These are phyloP conservation scores for Colletotrichum agaves DNA, from an alignment of 2,329 filamentous ascomycete genomes.

Conservation along the genomic window DNA sequence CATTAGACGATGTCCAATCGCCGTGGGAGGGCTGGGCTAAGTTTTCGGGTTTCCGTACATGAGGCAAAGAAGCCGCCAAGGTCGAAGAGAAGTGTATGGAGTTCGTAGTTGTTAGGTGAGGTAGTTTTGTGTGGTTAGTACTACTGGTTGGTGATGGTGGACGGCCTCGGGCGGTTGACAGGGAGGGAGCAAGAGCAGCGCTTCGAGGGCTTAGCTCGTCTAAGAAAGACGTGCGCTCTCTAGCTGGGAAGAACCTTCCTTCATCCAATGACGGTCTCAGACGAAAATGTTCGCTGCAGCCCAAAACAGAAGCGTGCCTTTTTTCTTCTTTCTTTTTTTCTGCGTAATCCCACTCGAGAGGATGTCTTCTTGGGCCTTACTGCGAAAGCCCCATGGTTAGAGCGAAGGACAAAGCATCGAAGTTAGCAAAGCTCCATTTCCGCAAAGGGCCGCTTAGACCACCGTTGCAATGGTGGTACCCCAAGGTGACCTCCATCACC, in stretches of 20 bases:
- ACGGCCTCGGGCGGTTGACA: constrained; percentile 16
- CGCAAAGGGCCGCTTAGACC: background rate
- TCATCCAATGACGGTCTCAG: constrained; percentile 3
- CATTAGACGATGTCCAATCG: constrained; percentile 22
- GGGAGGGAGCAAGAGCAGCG: constrained; percentile 1
- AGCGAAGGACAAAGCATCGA: constrained; percentile 26
- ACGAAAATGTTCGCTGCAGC: constrained; percentile 16
- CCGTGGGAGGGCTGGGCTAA: constrained; percentile 12
- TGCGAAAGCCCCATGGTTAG: no score
- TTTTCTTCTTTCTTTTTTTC: no score
- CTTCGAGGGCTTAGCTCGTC: constrained; percentile 9
- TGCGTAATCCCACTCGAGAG: no score
- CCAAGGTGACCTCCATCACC: no score
- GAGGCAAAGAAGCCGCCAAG: constrained; percentile 13
- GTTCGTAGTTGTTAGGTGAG: background rate
- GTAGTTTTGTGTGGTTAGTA: background rate
- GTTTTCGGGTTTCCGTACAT: constrained; percentile 20
- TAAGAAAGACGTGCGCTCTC: background rate
- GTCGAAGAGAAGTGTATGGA: constrained; percentile 4
- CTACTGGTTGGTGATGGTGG: constrained; percentile 22
- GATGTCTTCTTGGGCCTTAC: no score
- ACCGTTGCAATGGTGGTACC: background rate
- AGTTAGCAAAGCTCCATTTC: constrained; percentile 16
- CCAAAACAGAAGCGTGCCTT: background rate
- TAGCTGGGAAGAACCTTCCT: background rate